Base-by-base conservation (phyloP, 2,329 filamentous ascomycete species). In the Scedosporium aurantiacum region DNA sequence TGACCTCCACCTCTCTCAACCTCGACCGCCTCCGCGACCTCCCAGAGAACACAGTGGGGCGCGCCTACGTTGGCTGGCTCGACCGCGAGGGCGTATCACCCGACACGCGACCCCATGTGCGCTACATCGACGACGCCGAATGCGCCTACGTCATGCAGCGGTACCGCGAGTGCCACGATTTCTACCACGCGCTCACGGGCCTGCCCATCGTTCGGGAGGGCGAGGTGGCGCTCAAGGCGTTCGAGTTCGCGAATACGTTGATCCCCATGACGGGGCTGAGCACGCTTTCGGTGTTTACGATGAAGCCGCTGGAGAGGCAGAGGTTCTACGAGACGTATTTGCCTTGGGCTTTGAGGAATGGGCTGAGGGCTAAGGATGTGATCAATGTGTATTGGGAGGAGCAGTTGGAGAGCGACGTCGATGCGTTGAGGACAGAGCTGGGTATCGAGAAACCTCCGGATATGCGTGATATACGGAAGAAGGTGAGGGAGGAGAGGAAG, bases 381-480 rank as follows among this genome's bases (percentile, higher is more conserved):
- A 92, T 99, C 66, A 97, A 97, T 73, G 87, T 99, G 1, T 99
- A 96, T 71, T 99, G 94, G 94, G 94, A 99, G 75, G 91, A 97
- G 78, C 83, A 93, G 76, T 75, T 99, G 66, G 87, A 92, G 76
- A 89, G 85, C 62, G 87, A 96, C 73, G 90, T 96, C 27, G 81
- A 84, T 59, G 89, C 87, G 65, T 70, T 99, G 71, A 82, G 94
- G 65, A 73, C 70, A 4, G 82, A 91, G 70, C 71, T 99, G 67
- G 87, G 90, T 2, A 91, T 99, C 61, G 91, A 97, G 77, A 85
- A 84, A 70, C 94, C 94, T 41, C 90, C 92, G 6, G 91, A 97
- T 74, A 76, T 97, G 74, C 82, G 93, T 67, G 82, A 83, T 27
- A 90, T 93, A 57, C 80, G 94, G 66, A 88, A 82, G 75, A 78